phyloP scores from a whole-genome alignment of 1,139 yeast genomes.

The Yamadazyma oceani region DNA sequence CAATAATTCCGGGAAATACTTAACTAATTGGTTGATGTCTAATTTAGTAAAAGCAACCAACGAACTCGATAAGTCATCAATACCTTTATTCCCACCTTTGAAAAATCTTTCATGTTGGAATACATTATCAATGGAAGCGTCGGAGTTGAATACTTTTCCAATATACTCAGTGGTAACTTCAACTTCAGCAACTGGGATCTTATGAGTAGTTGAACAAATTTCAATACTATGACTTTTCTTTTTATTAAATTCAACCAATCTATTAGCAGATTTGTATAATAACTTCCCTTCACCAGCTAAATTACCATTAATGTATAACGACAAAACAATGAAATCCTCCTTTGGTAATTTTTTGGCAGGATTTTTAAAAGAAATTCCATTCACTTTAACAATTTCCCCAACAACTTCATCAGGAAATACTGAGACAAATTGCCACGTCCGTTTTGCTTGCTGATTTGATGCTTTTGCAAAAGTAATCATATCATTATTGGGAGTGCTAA shows the following conservation, averaged over 20 bases:
- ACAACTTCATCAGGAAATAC: conserved; percentile 71
- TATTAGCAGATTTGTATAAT: conserved; percentile 41
- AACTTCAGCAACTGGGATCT: conserved; percentile 48
- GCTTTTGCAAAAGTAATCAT: conserved; percentile 62
- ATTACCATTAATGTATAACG: conserved; percentile 64
- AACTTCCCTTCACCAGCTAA: conserved; percentile 57
- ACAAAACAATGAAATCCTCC: conserved; percentile 58
- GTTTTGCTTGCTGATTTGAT: conserved; percentile 56
- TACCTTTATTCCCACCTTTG: conserved; percentile 41
- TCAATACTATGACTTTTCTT: conserved; percentile 37
- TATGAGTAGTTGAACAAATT: conserved; percentile 33
- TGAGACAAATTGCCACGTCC: conserved; percentile 75
- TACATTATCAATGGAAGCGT: conserved; percentile 55
- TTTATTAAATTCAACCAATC: conserved; percentile 43
- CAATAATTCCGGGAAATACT: conserved; percentile 54
- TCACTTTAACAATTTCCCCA: conserved; percentile 66
- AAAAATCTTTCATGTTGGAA: conserved; percentile 55
- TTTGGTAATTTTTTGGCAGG: conserved; percentile 33
- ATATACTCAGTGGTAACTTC: conserved; percentile 66
- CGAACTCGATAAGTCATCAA: conserved; percentile 44
- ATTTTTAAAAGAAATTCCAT: conserved; percentile 51
- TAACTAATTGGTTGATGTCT: conserved; percentile 49
- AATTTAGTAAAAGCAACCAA: conserved; percentile 42
- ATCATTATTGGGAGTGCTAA: conserved; percentile 48
- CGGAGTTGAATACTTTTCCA: conserved; percentile 68